Base-by-base conservation (phyloP, 352 stramenopile genomes). In the Blastocystis sp. region DNA sequence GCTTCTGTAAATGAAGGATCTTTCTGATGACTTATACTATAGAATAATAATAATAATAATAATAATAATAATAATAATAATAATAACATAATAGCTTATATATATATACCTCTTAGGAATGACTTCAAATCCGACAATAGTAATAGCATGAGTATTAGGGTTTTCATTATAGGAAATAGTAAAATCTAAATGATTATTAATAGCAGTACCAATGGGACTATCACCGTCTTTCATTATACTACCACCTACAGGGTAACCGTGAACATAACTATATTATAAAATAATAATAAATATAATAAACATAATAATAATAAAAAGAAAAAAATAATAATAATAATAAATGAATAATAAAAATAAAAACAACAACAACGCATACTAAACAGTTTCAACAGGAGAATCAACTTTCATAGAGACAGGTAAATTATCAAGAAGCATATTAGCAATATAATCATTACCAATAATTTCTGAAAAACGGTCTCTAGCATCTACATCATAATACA, bases 131-230 rank as follows among this genome's bases (percentile, higher is more conserved):
- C 93, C 91, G 13, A 99, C 91, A 48, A 99, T 93, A 59, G 86
- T 86, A 47, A 87, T 86, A 55, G 86, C 74, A 32, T 75, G 33
- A 18, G 73, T 67, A 7, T 42, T 49, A 0, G 65, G 65, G 33
- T 76, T 66, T 25, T 65, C 66, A 73, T 98, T 93, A 71, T 96
- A 96, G 49, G 86, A 80, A 54, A 99, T 85, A 55, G 88, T 82
- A 71, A 98, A 94, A 71, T 93, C 94, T 18, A 97, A 79, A 77
- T 99, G 92, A 76, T 99, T 99, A 75, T 97, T 82, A 1, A 98
- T 70, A 10, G 52, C 52, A 28, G 48, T 54, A 21, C 52, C 52
- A 36, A 59, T 35, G 72, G 88, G 81, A 58, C 87, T 82, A 41
- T 90, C 80, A 36, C 81, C 74, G 44, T 93, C 77, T 4, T 80